phyloP scores from a whole-genome alignment of 73 alveolate species.

The Paramecium primaurelia region DNA sequence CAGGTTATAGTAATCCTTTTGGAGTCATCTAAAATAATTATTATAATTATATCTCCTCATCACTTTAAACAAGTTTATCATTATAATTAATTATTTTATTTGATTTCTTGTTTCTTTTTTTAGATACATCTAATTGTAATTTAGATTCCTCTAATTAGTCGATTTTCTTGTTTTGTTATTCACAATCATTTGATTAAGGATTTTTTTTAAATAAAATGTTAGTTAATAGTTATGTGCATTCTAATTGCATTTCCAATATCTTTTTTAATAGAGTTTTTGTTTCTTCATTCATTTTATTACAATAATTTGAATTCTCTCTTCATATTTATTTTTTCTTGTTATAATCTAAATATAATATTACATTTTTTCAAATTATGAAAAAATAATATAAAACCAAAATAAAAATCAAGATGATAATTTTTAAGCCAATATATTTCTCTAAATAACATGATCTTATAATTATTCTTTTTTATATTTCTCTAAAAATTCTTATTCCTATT shows the following conservation, averaged over 20 bases:
- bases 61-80: neutral
- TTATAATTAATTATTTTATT: neutral
- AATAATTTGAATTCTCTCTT: neutral
- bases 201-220: neutral
- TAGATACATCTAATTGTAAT: neutral
- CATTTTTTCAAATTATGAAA: neutral
- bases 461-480: slow-evolving; percentile 13
- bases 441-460: neutral
- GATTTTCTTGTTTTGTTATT: neutral
- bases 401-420: neutral
- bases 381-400: neutral
- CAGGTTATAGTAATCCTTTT: neutral
- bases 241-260: neutral
- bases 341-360: neutral
- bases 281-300: neutral
- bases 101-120: neutral
- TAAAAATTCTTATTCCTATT: neutral
- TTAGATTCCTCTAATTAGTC: neutral
- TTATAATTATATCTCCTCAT: neutral
- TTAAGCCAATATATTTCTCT: neutral
- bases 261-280: neutral
- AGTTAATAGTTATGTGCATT: neutral
- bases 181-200: neutral
- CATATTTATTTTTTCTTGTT: neutral
- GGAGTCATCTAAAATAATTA: neutral